These are phyloP conservation scores for Coniochaeta sp. DNA, from an alignment of 2,329 filamentous ascomycete genomes.

Conservation along the genomic window DNA sequence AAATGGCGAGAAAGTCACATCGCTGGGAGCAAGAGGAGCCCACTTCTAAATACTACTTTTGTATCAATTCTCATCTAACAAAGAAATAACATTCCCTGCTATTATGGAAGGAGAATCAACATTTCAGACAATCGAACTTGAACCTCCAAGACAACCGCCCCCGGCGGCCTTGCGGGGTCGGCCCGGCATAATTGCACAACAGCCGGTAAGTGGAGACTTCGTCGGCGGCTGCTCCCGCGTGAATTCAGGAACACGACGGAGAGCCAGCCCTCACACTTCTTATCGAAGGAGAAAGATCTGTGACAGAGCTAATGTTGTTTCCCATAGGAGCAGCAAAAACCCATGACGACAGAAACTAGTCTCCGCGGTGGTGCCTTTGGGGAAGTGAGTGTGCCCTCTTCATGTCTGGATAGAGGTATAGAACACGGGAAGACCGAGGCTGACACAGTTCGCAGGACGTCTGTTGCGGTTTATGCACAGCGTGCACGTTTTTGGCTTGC, in stretches of 20 bases:
- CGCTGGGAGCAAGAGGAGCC: no score
- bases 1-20: no score
- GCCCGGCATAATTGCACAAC: neutral
- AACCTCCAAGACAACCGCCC: neutral
- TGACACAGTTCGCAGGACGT: neutral
- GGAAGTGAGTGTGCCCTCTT: neutral
- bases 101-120: neutral
- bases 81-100: neutral
- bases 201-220: neutral
- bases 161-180: neutral
- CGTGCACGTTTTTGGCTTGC: neutral
- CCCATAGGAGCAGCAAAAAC: neutral
- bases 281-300: neutral
- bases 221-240: no score
- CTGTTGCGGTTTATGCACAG: neutral
- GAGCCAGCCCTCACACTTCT: no score
- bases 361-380: neutral
- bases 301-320: neutral
- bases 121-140: neutral
- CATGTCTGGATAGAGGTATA: no score
- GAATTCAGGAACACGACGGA: no score
- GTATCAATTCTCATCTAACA: neutral
- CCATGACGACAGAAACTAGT: neutral
- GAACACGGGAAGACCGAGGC: neutral
- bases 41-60: no score